Conservation (phyloP, 352 stramenopile species). For the Phytophthora chlamydospora region DNA sequence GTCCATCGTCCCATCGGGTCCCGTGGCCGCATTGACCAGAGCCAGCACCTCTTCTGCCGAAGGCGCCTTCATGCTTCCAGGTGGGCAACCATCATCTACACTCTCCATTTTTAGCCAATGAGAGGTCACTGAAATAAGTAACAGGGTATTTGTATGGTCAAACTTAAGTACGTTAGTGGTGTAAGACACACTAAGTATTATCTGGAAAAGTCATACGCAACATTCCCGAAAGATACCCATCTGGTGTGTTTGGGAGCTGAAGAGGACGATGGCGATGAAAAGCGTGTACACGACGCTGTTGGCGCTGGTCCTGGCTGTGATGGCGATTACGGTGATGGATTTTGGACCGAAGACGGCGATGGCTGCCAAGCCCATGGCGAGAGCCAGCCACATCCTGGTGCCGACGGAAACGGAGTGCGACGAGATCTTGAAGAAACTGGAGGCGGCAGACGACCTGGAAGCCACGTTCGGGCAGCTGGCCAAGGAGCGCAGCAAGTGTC, state of each 20-base stretch:
- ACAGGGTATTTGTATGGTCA: neutral
- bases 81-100: too few species aligned
- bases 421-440: constrained; percentile 53
- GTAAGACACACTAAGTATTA: constrained; percentile 3
- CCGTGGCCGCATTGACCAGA: constrained; percentile 53
- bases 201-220: constrained; percentile 12
- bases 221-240: constrained; percentile 18
- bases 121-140: too few species aligned
- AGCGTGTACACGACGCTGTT: constrained; percentile 40
- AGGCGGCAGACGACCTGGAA: constrained; percentile 51
- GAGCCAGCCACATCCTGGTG: constrained; percentile 82
- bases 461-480: constrained; percentile 60
- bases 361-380: constrained; percentile 44
- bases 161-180: neutral
- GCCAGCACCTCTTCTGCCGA: constrained; percentile 63
- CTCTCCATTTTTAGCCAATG: too few species aligned
- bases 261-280: constrained; percentile 27
- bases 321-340: constrained; percentile 39
- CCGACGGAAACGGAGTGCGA: constrained; percentile 63
- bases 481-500: constrained; percentile 74
- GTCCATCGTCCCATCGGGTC: constrained; percentile 39
- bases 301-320: constrained; percentile 40
- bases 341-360: constrained; percentile 17
- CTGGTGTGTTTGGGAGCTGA: neutral
- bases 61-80: constrained; percentile 60